Base-by-base conservation (phyloP, 768 basidiomycete genomes). In the Calocera cornea region DNA sequence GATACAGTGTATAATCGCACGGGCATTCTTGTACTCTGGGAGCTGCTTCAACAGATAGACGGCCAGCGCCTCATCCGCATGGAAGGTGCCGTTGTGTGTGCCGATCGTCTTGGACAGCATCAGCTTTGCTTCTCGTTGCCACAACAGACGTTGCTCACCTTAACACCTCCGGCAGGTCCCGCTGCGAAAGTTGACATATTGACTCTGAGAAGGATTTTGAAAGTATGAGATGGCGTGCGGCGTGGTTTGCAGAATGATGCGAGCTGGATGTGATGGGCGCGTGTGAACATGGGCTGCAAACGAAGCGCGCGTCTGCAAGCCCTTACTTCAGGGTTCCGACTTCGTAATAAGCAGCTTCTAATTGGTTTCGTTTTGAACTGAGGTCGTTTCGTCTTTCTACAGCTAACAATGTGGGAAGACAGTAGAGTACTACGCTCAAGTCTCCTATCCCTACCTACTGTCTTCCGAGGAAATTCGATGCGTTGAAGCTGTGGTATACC, bases 61-160 rank as follows among this genome's bases (percentile, higher is more conserved):
- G 0, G 95, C 97, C 34, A 98, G 83, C 0, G 94, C 93, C 78
- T 99, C 95, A 72, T 99, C 95, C 76, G 92, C 95, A 73, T 99
- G 95, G 75, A 97, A 97, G 0, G 92, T 92, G 19, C 95, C 95
- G 68, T 89, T 92, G 77, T 97, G 94, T 1, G 95, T 97, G 36
- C 94, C 94, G 73, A 97, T 95, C 41, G 86, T 77, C 90, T 92
- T 44, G 11, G 16, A 1, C 7, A 17, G 19, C 54, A 40, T 27
- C 64, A 38, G 36, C 14, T 38, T 38, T 14, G 36, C 36, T 14
- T 38, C 36, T 38, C 36, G 14, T 5, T 14, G 36, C 7, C 5
- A 5, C 7, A 38, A 38, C 5, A 5, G 14, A 38, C 14, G 5
- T 14, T 38, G 7, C 44, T 47, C 24, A 47, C 44, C 44, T 47